A percentile compares a stretch with the other conserved stretches of the same genome.
These are phyloP conservation scores for Neonectria sp. DNA, from an alignment of 2,329 filamentous ascomycete species.

Conservation along the genomic window DNA sequence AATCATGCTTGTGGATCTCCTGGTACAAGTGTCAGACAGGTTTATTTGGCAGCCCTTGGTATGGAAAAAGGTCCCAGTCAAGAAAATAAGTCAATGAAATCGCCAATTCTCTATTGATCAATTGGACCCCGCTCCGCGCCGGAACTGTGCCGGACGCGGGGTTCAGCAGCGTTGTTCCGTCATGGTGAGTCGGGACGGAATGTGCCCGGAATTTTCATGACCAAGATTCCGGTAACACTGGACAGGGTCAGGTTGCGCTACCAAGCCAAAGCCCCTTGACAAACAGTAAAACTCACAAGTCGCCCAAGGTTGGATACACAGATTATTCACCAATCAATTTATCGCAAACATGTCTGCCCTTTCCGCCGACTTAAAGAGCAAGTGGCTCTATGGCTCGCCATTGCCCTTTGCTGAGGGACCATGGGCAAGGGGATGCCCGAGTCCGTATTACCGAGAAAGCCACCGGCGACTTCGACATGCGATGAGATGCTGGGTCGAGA, in stretches of 20 bases:
- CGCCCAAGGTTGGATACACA: background rate
- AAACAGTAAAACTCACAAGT: background rate
- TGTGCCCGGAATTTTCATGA: background rate
- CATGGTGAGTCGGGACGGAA: background rate
- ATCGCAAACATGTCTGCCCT: conserved; percentile 4
- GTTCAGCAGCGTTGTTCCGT: background rate
- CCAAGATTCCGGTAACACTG: background rate
- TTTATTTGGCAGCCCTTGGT: background rate
- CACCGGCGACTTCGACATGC: conserved; percentile 20
- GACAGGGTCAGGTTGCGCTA: background rate
- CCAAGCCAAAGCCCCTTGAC: background rate
- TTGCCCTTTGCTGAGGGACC: conserved; percentile 23
- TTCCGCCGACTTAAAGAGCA: conserved; percentile 8
- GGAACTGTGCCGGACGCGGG: background rate
- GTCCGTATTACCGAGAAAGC: conserved; percentile 25
- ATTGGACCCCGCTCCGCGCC: background rate
- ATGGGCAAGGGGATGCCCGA: conserved; percentile 24
- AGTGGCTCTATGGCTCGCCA: conserved; percentile 22
- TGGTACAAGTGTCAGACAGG: background rate
- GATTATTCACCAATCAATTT: background rate
- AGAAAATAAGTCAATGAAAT: background rate
- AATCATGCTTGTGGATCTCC: conserved; percentile 11
- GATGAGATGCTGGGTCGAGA: conserved; percentile 23
- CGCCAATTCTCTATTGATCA: background rate
- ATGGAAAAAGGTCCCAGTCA: background rate